Conservation (phyloP, 2,329 filamentous ascomycete species). For the Truncatella angustata region DNA sequence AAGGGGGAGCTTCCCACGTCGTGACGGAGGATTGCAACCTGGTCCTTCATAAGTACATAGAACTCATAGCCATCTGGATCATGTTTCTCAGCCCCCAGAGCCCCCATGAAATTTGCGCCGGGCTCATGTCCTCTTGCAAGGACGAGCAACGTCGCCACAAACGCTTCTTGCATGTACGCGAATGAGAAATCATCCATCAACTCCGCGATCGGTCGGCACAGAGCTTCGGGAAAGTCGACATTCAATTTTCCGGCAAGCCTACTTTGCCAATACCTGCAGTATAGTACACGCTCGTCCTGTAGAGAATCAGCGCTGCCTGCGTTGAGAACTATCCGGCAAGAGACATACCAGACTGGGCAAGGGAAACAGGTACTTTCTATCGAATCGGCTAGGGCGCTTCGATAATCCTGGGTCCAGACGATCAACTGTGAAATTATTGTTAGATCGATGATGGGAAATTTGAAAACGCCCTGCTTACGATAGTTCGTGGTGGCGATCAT, state of each 20-base stretch:
- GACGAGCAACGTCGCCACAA: slow-evolving; percentile 56
- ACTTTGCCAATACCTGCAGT: slow-evolving; percentile 60
- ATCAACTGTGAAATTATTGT: slow-evolving; percentile 38
- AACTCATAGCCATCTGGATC: slow-evolving; percentile 49
- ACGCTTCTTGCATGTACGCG: slow-evolving; percentile 66
- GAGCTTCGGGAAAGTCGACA: slow-evolving; percentile 55
- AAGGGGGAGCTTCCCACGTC: slow-evolving; percentile 47
- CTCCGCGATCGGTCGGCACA: slow-evolving; percentile 53
- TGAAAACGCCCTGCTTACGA: slow-evolving; percentile 12
- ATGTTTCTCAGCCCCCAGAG: slow-evolving; percentile 38
- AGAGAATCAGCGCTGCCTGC: slow-evolving; percentile 35
- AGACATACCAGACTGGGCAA: slow-evolving; percentile 14
- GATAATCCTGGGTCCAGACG: slow-evolving; percentile 62
- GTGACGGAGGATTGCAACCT: slow-evolving; percentile 55
- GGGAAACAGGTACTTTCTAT: slow-evolving; percentile 62
- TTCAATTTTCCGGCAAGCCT: slow-evolving; percentile 52
- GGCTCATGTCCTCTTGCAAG: slow-evolving; percentile 17
- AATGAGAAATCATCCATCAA: slow-evolving; percentile 63
- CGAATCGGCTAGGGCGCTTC: slow-evolving; percentile 62
- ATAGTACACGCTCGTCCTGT: slow-evolving; percentile 49
- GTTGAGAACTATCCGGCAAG: not conserved
- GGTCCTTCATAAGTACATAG: slow-evolving; percentile 52
- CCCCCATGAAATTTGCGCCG: slow-evolving; percentile 9
- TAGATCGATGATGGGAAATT: not conserved
- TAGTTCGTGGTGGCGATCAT: slow-evolving; percentile 64